Conservation (phyloP, 805 yeast genomes). For the Martiniozyma abietophila region DNA sequence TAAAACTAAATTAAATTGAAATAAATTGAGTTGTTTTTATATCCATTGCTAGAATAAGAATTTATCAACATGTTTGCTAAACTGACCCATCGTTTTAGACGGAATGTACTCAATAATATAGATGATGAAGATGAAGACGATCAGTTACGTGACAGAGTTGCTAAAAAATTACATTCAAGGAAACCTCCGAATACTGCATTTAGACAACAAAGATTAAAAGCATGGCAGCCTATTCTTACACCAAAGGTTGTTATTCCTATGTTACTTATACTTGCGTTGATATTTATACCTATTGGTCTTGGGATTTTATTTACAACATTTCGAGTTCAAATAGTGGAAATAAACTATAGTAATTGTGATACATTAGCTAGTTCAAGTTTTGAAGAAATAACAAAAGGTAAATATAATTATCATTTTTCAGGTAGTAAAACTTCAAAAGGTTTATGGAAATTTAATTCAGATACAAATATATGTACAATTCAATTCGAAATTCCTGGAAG, state of each 20-base stretch:
- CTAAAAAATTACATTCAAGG: slow-evolving; percentile 32
- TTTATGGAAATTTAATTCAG: slow-evolving; percentile 51
- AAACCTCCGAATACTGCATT: slow-evolving; percentile 69
- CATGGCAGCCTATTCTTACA: slow-evolving; percentile 80
- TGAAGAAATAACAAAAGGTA: slow-evolving; percentile 47
- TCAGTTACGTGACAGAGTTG: slow-evolving; percentile 15
- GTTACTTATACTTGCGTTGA: slow-evolving; percentile 58
- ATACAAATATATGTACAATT: slow-evolving; percentile 46
- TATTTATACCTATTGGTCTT: slow-evolving; percentile 88
- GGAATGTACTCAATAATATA: neutral
- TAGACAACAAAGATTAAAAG: slow-evolving; percentile 57
- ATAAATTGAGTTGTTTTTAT: no score
- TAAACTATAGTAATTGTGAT: slow-evolving; percentile 71
- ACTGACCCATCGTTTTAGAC: neutral
- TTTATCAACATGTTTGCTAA: slow-evolving; percentile 10
- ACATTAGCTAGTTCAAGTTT: slow-evolving; percentile 30
- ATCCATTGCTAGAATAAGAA: no score
- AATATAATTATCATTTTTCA: slow-evolving; percentile 54
- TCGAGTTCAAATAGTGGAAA: slow-evolving; percentile 62
- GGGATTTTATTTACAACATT: slow-evolving; percentile 72
- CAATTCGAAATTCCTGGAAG: slow-evolving; percentile 66
- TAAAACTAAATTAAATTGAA: no score
- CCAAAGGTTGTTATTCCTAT: slow-evolving; percentile 88
- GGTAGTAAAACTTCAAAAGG: slow-evolving; percentile 25
- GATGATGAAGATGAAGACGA: neutral